These are phyloP conservation scores for Elsinoe fawcettii DNA, from an alignment of 2,329 filamentous ascomycete species.

Conservation along the genomic window DNA sequence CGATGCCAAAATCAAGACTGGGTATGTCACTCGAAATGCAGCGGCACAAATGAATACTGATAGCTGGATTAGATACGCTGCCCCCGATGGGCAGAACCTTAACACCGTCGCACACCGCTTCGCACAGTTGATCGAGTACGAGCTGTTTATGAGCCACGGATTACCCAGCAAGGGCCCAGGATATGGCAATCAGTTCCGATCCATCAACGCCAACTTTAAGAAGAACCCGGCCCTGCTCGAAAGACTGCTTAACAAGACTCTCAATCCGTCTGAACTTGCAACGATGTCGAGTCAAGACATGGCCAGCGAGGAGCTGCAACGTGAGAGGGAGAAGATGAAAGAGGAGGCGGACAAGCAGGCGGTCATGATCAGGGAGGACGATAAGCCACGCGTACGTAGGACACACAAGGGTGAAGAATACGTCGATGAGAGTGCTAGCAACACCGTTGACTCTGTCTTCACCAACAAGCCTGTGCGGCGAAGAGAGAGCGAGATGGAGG, in stretches of 20 bases:
- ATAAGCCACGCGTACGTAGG: slow-evolving; percentile 69
- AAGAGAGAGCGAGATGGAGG: slow-evolving; percentile 31
- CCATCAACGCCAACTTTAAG: slow-evolving; percentile 80
- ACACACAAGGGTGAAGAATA: slow-evolving; percentile 95
- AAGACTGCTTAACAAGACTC: slow-evolving; percentile 62
- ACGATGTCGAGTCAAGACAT: slow-evolving; percentile 85
- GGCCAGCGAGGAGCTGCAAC: slow-evolving; percentile 81
- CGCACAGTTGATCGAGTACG: slow-evolving; percentile 72
- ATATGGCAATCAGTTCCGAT: slow-evolving; percentile 61
- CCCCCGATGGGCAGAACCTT: slow-evolving; percentile 56
- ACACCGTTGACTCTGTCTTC: slow-evolving; percentile 37
- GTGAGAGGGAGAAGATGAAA: slow-evolving; percentile 67
- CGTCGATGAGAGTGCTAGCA: slow-evolving; percentile 54
- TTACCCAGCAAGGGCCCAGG: slow-evolving; percentile 41
- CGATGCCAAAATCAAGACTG: slow-evolving; percentile 57
- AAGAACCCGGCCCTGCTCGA: slow-evolving; percentile 72
- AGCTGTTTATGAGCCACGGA: slow-evolving; percentile 49
- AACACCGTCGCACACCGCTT: slow-evolving; percentile 61
- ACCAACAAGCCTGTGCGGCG: slow-evolving; percentile 40
- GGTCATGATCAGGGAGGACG: slow-evolving; percentile 64
- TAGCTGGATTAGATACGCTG: slow-evolving; percentile 39
- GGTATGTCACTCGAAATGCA: slow-evolving; percentile 27
- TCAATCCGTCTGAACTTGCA: slow-evolving; percentile 71
- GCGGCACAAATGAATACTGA: neutral
- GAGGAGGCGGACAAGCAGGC: slow-evolving; percentile 74